Evolutionary conservation across 805 yeast genomes (phyloP), one percentile per base, ranked within the genome.

Genomic region (Pichia paraexigua): DNA sequence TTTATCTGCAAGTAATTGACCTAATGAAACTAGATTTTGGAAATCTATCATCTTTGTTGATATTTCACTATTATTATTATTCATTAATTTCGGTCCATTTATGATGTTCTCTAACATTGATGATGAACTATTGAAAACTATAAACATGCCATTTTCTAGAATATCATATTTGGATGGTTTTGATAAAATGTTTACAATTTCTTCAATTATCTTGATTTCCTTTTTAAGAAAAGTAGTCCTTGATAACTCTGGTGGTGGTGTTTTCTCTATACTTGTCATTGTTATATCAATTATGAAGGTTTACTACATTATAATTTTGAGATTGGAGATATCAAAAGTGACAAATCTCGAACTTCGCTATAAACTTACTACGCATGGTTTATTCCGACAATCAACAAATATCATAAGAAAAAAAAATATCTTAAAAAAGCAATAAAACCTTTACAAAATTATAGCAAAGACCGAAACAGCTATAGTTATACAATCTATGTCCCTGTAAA

Each of bases 1-100:
- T 27, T 42, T 48, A 35, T 48, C 27, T n/a, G 64, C 58, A 15
- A 65, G 47, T 20, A 51, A 48, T 50, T 60, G 57, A 7, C 69
- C 69, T 25, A 65, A 54, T 15, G 60, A 60, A 2, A 63, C 52
- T 35, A 65, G 53, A 32, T 61, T 60, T 25, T 57, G 57, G 46
- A 62, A 59, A 40, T 65, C 63, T 20, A 65, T 55, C 45, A 59
- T 55, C 40, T 62, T 58, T 8, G 61, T 49, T 13, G 55, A 52
- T 8, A 64, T 52, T 6, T 52, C 56, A 39, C 46, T 51, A 18
- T 30, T 28, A 27, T 43, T 37, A 47, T 18, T n/a, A 37, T 25
- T 13, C 7, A 37, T 21, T 18, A 50, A 22, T 32, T 46, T 18
- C 13, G 42, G 37, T 40, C 53, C 39, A 46, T 45, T 28, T 58